Base-by-base conservation (phyloP, 2,329 filamentous ascomycete genomes). In the Ilyonectria robusta region DNA sequence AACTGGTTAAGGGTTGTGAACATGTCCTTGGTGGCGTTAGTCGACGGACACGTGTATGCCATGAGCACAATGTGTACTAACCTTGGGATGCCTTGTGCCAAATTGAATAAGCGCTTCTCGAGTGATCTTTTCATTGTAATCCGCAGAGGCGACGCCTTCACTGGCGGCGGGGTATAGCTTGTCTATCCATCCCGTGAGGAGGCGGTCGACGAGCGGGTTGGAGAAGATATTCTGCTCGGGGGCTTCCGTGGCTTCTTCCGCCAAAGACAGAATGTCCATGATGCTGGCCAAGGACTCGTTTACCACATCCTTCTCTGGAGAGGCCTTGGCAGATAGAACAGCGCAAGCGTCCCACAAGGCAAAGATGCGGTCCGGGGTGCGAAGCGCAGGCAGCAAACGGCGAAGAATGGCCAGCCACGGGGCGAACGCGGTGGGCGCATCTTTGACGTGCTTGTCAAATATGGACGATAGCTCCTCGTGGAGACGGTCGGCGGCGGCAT, bases 401-500 rank as follows among this genome's bases (percentile, higher is more conserved):
- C 88, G 87, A 62, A 95, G 81, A 51, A 93, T 86, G 56, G 87
- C 86, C 19, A 95, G 84, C 80, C 95, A 96, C n/a, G 89, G 82
- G 9, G 88, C 89, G 76, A 88, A 87, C 71, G 89, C 88, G 57
- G 85, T 78, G 2, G 87, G 82, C 26, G 84, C 84, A 37, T 86
- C 85, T 26, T 84, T 84, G 66, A 95, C 88, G 70, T 89, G 84
- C 75, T 87, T 90, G 65, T 91, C 85, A 81, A 91, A 94, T 60
- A 93, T 85, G 26, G 84, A 80, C 46, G 91, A 82, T 8, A 96
- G 85, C 73, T 94, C 93, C 46, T 94, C 92, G 68, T 94, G 90
- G 57, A 94, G 84, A 64, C 91, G 89, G 71, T 93, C 91, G n/a
- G 89, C 86, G 46, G 89, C 86, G 62, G 85, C 81, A 58, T 94